Percentiles rank a stretch among this genome's conserved stretches.
Evolutionary conservation across 768 basidiomycete genomes (phyloP).

Genomic region (Tricholoma flavovirens): DNA sequence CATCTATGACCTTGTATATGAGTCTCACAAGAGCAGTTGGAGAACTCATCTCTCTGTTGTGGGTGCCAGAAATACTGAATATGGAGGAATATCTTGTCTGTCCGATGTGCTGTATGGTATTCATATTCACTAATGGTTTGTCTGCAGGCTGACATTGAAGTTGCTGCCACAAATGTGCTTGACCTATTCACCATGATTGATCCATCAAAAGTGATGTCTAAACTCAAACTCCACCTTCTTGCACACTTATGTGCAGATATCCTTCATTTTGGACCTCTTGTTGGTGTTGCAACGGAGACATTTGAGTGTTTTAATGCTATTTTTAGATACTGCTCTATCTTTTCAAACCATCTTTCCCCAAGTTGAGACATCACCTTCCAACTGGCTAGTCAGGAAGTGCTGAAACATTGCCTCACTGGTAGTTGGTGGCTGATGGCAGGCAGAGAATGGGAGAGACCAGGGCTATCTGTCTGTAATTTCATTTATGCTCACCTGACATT

Average conservation of each 20-base stretch:
- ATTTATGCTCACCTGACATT: constrained; percentile 9
- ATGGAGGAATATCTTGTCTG: constrained; percentile 28
- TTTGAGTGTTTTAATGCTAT: constrained; percentile 36
- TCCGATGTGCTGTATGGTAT: neutral
- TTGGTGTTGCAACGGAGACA: constrained; percentile 28
- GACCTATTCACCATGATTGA: constrained; percentile 28
- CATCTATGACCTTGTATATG: constrained; percentile 27
- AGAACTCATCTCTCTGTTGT: constrained; percentile 29
- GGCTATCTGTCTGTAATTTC: constrained; percentile 11
- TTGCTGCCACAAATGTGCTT: constrained; percentile 29
- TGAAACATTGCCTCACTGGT: constrained; percentile 27
- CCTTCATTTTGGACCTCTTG: constrained; percentile 28
- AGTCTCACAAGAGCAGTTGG: constrained; percentile 26
- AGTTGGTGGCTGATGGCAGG: constrained; percentile 22
- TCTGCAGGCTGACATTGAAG: constrained; percentile 25
- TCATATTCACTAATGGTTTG: neutral
- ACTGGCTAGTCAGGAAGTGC: constrained; percentile 22
- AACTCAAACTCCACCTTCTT: constrained; percentile 33
- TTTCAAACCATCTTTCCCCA: constrained; percentile 38
- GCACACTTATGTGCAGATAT: constrained; percentile 29
- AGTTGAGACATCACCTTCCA: constrained; percentile 34
- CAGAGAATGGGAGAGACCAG: constrained; percentile 13
- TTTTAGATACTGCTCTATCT: constrained; percentile 33
- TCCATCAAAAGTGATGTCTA: constrained; percentile 27
- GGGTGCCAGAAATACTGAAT: constrained; percentile 36